Evolutionary conservation across 805 yeast species (phyloP), one percentile per base, ranked within the genome.

Genomic region (Myxozyma geophila): DNA sequence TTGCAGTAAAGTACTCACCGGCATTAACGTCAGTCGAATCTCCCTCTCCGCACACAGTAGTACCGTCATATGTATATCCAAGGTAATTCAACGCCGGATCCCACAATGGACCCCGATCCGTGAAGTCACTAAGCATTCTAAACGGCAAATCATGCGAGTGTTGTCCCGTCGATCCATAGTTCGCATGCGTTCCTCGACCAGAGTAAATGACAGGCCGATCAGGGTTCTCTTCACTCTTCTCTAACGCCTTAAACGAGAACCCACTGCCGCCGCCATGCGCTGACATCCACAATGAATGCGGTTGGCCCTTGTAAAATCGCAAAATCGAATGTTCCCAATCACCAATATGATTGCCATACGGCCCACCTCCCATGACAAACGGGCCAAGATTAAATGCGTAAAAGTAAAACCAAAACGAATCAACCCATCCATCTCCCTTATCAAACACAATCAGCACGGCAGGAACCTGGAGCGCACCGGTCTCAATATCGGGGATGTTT

Each of bases 191-290:
- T 0, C 99, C 99, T 67, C 97, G 81, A 0, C 98, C 97, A 21
- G 95, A 85, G 75, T 89, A 95, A 0, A 95, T 83, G 21, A 92
- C 82, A 0, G 98, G 98, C 69, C 89, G 80, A 39, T 71, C 70
- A 9, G 73, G 70, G 57, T 80, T 77, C 12, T 74, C 70, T 55
- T 79, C 82, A 64, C 82, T 79, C 70, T 85, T 87, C 73, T 91
- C 96, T 59, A 92, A 76, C 28, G 90, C 88, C n/a, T 83, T 80
- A 74, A 87, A 92, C 66, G 82, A 81, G 74, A 88, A 93, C 0
- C 96, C 97, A 37, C 92, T 88, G 7, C 99, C 99, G 12, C 98
- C 98, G 1, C 98, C 97, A 76, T 93, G 99, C 0, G 98, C 98
- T 36, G 96, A 87, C 96, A 95, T 89, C 98, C 98, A 93, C 21